Base-by-base conservation (phyloP, 1,284 basidiomycete genomes). In the Porodaedalea pini region DNA sequence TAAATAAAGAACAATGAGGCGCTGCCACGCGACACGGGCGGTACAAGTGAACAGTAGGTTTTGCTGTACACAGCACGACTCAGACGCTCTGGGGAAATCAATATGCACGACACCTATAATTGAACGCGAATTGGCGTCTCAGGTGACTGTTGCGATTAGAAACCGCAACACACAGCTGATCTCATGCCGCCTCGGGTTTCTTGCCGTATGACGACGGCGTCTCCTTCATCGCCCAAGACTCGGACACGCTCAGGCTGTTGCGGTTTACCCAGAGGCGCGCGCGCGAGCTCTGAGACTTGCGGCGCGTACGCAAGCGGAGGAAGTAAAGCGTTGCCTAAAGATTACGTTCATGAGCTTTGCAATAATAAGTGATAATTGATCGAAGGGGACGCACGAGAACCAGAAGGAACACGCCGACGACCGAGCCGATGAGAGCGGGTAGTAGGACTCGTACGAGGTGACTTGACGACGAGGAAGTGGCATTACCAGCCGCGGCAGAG, bases 161-260 rank as follows among this genome's bases (percentile, higher is more conserved):
- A n/a, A n/a, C n/a, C n/a, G n/a, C n/a, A n/a, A n/a, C n/a, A n/a
- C n/a, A n/a, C n/a, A n/a, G n/a, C 17, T 6, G 10, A 13, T 44
- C 41, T 47, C 25, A 47, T 3, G 45, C 45, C 11, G 29, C 31
- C 29, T 47, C 45, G n/a, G 27, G 15, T 27, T 47, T 47, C 2
- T 15, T 31, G 15, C 19, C 6, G 3, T 8, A 23, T 44, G 41
- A 44, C 2, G 25, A 6, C 21, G 45, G 45, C 11, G 45, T 37
- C 54, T 59, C 58, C 36, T 55, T 54, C 58, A 60, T 51, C 27
- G 47, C 48, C 58, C 58, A 60, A 1, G 58, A 60, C 45, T 47
- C 45, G 13, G n/a, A 15, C 21, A 31, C 25, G 8, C 25, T 27
- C 6, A n/a, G 43, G 32, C 58, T 60, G 50, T 61, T 57, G 6